These are phyloP conservation scores for Boletus sensibilis DNA, from an alignment of 768 basidiomycete genomes.

Conservation along the genomic window DNA sequence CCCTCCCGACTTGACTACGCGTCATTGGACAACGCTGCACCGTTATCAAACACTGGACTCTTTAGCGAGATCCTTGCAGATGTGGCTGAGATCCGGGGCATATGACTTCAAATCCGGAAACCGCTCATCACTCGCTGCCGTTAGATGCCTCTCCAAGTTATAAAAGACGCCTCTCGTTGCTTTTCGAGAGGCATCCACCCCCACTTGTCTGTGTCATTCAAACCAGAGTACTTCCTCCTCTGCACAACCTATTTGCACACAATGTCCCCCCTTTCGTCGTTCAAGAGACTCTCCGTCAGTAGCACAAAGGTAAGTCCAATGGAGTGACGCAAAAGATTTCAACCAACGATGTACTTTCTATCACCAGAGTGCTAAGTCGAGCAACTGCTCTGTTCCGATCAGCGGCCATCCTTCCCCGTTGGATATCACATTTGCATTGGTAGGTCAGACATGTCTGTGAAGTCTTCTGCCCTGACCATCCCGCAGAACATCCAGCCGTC, in stretches of 20 bases:
- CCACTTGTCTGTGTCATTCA: not conserved
- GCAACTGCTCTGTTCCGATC: constrained; percentile 11
- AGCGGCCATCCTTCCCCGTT: constrained; percentile 17
- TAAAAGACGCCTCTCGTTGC: constrained; percentile 15
- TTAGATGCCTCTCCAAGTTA: constrained; percentile 4
- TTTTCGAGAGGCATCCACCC: not conserved
- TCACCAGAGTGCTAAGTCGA: constrained; percentile 22
- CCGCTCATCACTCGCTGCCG: not conserved
- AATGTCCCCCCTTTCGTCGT: constrained; percentile 19
- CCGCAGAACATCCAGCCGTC: constrained; percentile 9
- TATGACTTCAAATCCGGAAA: not conserved
- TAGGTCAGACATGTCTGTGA: constrained; percentile 8
- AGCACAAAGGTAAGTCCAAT: constrained; percentile 21
- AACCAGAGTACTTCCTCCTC: not conserved
- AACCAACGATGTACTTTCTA: not conserved
- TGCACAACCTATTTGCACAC: not conserved
- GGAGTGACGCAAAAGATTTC: not conserved
- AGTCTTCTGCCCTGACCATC: not conserved
- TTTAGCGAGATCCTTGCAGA: constrained; percentile 10
- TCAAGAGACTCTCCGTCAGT: constrained; percentile 24
- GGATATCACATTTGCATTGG: constrained; percentile 23
- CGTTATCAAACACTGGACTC: not conserved
- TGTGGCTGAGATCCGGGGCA: constrained; percentile 16
- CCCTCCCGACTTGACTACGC: not conserved
- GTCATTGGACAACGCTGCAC: not conserved